These are phyloP conservation scores for Penicillium argentinense DNA, from an alignment of 495 filamentous ascomycete genomes.

Conservation along the genomic window DNA sequence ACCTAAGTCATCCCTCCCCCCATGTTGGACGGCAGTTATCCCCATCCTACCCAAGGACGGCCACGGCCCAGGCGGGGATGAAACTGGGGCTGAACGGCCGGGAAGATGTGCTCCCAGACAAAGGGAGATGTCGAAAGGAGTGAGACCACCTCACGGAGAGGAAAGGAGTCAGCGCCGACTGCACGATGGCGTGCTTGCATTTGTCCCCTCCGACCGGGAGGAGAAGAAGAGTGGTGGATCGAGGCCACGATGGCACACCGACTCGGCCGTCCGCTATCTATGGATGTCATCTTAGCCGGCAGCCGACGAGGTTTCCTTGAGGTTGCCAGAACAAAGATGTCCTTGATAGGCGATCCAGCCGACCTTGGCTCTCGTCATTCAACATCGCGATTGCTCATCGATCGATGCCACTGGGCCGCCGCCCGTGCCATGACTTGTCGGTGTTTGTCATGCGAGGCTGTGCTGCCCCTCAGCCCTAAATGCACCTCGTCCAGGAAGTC, in stretches of 20 bases:
- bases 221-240: background rate
- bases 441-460: background rate
- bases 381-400: conserved; percentile 2
- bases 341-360: background rate
- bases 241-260: background rate
- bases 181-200: background rate
- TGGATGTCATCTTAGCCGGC: background rate
- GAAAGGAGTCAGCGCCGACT: no score
- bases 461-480: conserved; percentile 1
- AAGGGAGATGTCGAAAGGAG: background rate
- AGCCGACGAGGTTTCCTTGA: background rate
- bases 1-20: background rate
- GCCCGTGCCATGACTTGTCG: no score
- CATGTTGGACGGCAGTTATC: background rate
- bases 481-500: background rate
- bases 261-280: background rate
- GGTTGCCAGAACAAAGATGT: background rate
- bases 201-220: background rate
- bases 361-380: conserved; percentile 17
- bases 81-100: background rate
- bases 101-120: background rate
- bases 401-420: background rate
- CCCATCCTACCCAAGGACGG: background rate
- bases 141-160: background rate
- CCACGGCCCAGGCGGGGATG: background rate